A percentile compares a stretch with the other conserved stretches of the same genome.
These are phyloP conservation scores for Penicillium atrosanguineum DNA, from an alignment of 495 filamentous ascomycete species.

Conservation along the genomic window DNA sequence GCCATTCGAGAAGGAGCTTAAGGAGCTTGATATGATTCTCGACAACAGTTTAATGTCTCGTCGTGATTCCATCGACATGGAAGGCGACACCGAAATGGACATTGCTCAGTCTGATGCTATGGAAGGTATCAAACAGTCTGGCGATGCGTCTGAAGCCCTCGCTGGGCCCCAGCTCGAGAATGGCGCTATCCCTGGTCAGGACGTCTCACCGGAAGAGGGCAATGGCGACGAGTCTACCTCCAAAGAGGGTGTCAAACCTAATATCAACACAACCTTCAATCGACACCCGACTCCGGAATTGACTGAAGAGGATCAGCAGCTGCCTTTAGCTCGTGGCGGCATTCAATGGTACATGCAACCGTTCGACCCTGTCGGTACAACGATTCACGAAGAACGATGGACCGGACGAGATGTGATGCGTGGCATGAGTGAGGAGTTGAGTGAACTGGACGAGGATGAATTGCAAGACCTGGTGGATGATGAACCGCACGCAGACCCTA, in stretches of 20 bases:
- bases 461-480: slow-evolving; percentile 61
- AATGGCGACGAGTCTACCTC: slow-evolving; percentile 13
- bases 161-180: slow-evolving; percentile 4
- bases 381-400: slow-evolving; percentile 72
- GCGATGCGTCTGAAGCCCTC: background rate
- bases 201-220: slow-evolving; percentile 3
- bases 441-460: slow-evolving; percentile 84
- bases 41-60: slow-evolving; percentile 55
- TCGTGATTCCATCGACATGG: slow-evolving; percentile 30
- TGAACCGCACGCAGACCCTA: slow-evolving; percentile 29
- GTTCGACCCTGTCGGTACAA: slow-evolving; percentile 77
- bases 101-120: slow-evolving; percentile 12
- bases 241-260: slow-evolving; percentile 10
- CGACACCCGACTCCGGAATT: slow-evolving; percentile 26
- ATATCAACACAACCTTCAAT: slow-evolving; percentile 10
- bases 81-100: slow-evolving; percentile 24
- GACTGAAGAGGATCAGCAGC: slow-evolving; percentile 47
- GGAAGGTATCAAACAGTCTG: slow-evolving; percentile 21
- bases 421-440: slow-evolving; percentile 80
- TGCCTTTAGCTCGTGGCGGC: slow-evolving; percentile 66
- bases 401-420: slow-evolving; percentile 71
- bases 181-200: background rate
- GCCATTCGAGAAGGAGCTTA: slow-evolving; percentile 64
- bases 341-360: slow-evolving; percentile 85
- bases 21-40: slow-evolving; percentile 70